phyloP scores from a whole-genome alignment of 371 early-diverging fungal genomes.

The Circinella minor region DNA sequence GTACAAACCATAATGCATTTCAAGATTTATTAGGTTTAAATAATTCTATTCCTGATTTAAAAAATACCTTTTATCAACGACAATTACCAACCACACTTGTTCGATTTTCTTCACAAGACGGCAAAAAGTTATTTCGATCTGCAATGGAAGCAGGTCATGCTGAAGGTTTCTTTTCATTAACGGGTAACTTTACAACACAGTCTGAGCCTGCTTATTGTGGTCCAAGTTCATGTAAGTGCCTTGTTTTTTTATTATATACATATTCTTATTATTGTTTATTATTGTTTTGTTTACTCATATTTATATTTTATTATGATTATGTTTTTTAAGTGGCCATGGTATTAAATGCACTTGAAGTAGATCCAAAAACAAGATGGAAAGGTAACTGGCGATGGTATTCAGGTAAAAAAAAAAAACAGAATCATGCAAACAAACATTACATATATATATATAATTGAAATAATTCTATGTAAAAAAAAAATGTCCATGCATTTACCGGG shows the following conservation, averaged over 20 bases:
- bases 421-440: too few relatives aligned
- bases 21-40: conserved; percentile 28
- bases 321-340: conserved; percentile 80
- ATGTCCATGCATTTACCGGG: too few relatives aligned
- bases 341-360: conserved; percentile 89
- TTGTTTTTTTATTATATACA: not conserved
- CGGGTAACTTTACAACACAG: conserved; percentile 90
- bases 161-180: conserved; percentile 86
- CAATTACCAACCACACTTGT: conserved; percentile 73
- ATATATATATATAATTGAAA: too few relatives aligned
- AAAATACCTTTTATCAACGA: conserved; percentile 78
- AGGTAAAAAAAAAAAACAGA: conserved; percentile 30
- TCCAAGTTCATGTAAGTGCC: conserved; percentile 56
- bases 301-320: too few relatives aligned
- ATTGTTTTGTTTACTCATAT: too few relatives aligned
- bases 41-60: conserved; percentile 38
- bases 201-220: conserved; percentile 82
- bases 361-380: conserved; percentile 89
- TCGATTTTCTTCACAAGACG: conserved; percentile 80
- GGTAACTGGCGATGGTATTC: conserved; percentile 90
- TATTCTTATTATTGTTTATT: conserved; percentile 54
- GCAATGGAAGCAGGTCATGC: conserved; percentile 78
- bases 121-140: conserved; percentile 80
- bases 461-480: not conserved
- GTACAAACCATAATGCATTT: conserved; percentile 15